Conservation (phyloP, 257 asterid species). For the Verbena officinalis region DNA sequence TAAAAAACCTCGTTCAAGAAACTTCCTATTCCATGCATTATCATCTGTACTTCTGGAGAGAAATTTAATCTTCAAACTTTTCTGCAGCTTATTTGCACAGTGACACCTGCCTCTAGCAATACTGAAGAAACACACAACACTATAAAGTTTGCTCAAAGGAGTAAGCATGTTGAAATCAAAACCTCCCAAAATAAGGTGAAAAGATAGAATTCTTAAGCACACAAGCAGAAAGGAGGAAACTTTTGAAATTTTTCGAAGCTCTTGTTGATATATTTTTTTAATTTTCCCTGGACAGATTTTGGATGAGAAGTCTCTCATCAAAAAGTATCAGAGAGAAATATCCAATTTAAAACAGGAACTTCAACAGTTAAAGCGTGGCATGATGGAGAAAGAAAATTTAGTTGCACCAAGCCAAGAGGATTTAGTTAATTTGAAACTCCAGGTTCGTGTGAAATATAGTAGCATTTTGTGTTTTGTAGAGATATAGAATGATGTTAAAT, state of each 20-base stretch:
- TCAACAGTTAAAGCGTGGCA: constrained; percentile 73
- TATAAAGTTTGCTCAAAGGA: constrained; percentile 78
- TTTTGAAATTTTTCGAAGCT: constrained; percentile 9
- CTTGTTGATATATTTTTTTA: constrained; percentile 21
- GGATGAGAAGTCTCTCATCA: constrained; percentile 88
- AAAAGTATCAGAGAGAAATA: constrained; percentile 84
- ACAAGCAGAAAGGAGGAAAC: constrained; percentile 9
- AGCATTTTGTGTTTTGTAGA: constrained; percentile 1
- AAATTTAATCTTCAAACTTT: constrained; percentile 36
- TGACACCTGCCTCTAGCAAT: constrained; percentile 82
- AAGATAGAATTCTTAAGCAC: constrained; percentile 10
- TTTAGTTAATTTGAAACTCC: constrained; percentile 71
- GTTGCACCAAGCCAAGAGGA: constrained; percentile 68
- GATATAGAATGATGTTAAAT: constrained; percentile 1
- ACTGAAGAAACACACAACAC: constrained; percentile 87
- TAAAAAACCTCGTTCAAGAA: constrained; percentile 20
- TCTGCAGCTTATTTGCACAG: constrained; percentile 80
- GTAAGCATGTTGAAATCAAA: constrained; percentile 71
- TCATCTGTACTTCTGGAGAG: constrained; percentile 17
- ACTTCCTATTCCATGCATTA: constrained; percentile 20
- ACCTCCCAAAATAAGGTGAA: constrained; percentile 75
- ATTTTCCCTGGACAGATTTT: constrained; percentile 51
- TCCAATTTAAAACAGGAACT: constrained; percentile 80
- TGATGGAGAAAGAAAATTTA: constrained; percentile 62
- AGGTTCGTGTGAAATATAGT: constrained; percentile 44